phyloP scores from a whole-genome alignment of 2,329 filamentous ascomycete genomes.

The Keithomyces neogunnii region DNA sequence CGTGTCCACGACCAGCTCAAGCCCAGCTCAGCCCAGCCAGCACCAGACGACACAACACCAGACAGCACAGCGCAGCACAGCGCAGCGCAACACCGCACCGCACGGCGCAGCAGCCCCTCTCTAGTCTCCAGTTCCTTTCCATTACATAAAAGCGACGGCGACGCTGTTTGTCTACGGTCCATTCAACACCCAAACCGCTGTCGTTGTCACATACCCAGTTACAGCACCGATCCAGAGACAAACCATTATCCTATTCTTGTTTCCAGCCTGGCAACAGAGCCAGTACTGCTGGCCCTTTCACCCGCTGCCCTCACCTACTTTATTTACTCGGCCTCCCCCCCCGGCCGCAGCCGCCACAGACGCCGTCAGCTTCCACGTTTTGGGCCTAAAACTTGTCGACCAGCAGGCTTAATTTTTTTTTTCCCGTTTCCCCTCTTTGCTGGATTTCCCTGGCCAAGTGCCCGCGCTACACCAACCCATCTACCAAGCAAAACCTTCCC shows the following conservation, averaged over 20 bases:
- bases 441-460: not conserved
- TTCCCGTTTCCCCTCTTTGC: slow-evolving; percentile 15
- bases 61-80: not conserved
- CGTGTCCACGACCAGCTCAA: too few species aligned
- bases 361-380: slow-evolving; percentile 11
- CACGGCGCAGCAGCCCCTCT: slow-evolving; percentile 4
- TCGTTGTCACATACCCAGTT: not conserved
- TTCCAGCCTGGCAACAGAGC: too few species aligned
- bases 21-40: too few species aligned
- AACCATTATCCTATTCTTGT: too few species aligned
- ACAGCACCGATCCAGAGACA: too few species aligned
- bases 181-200: slow-evolving; percentile 19
- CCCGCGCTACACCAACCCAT: slow-evolving; percentile 3
- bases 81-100: not conserved
- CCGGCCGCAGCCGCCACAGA: slow-evolving; percentile 14
- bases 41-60: not conserved
- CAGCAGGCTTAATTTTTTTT: slow-evolving; percentile 11
- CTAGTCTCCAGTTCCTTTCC: slow-evolving; percentile 26
- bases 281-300: not conserved
- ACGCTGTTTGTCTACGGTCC: slow-evolving; percentile 16
- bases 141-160: slow-evolving; percentile 31
- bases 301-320: not conserved
- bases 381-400: slow-evolving; percentile 3
- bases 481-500: slow-evolving; percentile 9
- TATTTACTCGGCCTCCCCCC: not conserved